Evolutionary conservation across 2,329 filamentous ascomycete genomes (phyloP), one percentile per base, ranked within the genome.

Genomic region (Hymenoscyphus salicellus): DNA sequence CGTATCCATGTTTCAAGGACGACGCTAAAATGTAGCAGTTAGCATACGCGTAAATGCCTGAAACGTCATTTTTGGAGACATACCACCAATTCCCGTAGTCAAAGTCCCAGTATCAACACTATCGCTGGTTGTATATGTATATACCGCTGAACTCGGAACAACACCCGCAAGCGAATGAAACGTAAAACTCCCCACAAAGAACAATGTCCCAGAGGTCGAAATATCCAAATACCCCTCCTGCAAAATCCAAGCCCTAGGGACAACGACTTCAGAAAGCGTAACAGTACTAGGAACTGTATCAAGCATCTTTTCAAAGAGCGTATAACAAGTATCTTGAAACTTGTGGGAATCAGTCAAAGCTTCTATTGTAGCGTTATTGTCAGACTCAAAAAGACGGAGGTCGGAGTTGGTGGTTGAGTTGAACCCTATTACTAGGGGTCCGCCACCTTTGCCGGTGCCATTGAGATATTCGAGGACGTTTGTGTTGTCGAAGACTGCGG

Each of bases 381-480:
- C 68, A 0, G 68, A 69, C 32, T 23, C 55, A 56, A 65, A 68
- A 1, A 66, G 52, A 4, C 67, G 64, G n/a, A 65, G 38, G n/a
- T 69, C 67, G 11, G 68, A 68, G 3, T 64, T 56, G 17, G 61
- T 60, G 17, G 62, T 58, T 10, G 49, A 56, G n/a, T 67, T 63
- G 5, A 62, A 32, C 8, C 59, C 38, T 14, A 61, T 65, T 23
- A 70, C 68, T n/a, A 88, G 76, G 2, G 84, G 82, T 23, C 69
- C 69, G 2, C 69, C 69, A 64, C 84, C 82, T n/a, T 79, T 77
- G 2, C 77, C 76, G 1, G 80, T 83, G 1, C 78, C 75, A 66
- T 87, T 84, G 62, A 81, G 75, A 26, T 80, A 81, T 60, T 83
- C 77, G 5, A 75, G 70, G n/a, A 84, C 81, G 20, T 86, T 76